Conservation (phyloP, 1,284 basidiomycete genomes). For the Gomphus sp. region DNA sequence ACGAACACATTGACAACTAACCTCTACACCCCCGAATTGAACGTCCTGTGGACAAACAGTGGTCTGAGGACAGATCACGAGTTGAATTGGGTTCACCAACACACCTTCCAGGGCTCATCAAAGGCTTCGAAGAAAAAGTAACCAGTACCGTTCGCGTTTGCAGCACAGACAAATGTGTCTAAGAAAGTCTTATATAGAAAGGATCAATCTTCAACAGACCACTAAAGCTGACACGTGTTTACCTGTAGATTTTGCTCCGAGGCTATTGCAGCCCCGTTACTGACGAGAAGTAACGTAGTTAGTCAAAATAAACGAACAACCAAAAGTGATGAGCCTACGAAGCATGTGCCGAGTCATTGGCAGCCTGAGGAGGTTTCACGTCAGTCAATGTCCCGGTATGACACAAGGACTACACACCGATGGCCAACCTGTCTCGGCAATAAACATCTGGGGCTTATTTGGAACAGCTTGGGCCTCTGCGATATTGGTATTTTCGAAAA, state of each 20-base stretch:
- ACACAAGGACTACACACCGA: slow-evolving; percentile 34
- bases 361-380: neutral
- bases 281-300: neutral
- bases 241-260: slow-evolving; percentile 62
- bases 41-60: slow-evolving; percentile 22
- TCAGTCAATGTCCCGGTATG: neutral
- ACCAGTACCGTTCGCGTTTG: slow-evolving; percentile 71
- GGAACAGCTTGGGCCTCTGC: slow-evolving; percentile 32
- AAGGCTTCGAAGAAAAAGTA: slow-evolving; percentile 84
- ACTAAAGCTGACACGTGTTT: neutral
- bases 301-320: neutral
- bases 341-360: slow-evolving; percentile 3
- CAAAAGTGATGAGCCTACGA: neutral
- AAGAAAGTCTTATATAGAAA: slow-evolving; percentile 50
- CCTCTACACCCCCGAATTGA: slow-evolving; percentile 81
- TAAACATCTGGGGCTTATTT: slow-evolving; percentile 73
- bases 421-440: slow-evolving; percentile 94
- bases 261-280: slow-evolving; percentile 60
- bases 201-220: neutral
- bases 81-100: slow-evolving; percentile 13
- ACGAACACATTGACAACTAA: slow-evolving; percentile 15
- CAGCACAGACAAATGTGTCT: slow-evolving; percentile 80
- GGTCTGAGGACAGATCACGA: neutral
- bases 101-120: slow-evolving; percentile 81
- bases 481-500: slow-evolving; percentile 53